phyloP scores from a whole-genome alignment of 1,284 basidiomycete genomes.

The Cutaneotrichosporon curvatum region DNA sequence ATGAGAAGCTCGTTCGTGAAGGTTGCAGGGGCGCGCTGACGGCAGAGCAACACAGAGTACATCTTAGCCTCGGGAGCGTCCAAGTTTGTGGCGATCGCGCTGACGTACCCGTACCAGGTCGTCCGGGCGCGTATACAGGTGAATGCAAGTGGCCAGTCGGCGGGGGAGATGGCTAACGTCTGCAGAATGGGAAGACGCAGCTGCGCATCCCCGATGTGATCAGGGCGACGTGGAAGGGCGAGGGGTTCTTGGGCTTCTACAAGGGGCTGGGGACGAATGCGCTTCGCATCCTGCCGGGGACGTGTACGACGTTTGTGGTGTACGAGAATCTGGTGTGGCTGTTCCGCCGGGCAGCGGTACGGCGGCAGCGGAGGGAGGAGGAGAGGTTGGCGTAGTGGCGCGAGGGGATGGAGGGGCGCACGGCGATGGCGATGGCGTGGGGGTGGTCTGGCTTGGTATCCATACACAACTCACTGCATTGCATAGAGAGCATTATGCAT shows the following conservation, averaged over 20 bases:
- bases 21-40: not conserved
- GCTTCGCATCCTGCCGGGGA: slow-evolving; percentile 91
- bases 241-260: slow-evolving; percentile 83
- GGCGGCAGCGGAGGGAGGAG: slow-evolving; percentile 12
- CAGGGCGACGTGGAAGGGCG: slow-evolving; percentile 67
- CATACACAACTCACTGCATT: too few relatives aligned
- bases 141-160: not conserved
- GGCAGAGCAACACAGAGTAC: slow-evolving; percentile 83
- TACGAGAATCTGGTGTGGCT: slow-evolving; percentile 93
- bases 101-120: slow-evolving; percentile 97
- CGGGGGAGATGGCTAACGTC: not conserved
- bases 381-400: slow-evolving; percentile 6
- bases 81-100: slow-evolving; percentile 73
- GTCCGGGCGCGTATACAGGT: slow-evolving; percentile 87
- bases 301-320: slow-evolving; percentile 96
- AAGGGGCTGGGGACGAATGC: slow-evolving; percentile 93
- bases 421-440: not conserved
- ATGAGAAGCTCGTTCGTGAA: slow-evolving; percentile 71
- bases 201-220: slow-evolving; percentile 65
- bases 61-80: slow-evolving; percentile 85
- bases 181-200: slow-evolving; percentile 53
- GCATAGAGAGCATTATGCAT: too few relatives aligned
- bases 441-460: too few relatives aligned
- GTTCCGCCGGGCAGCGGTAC: slow-evolving; percentile 50
- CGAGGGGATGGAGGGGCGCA: not conserved